Evolutionary conservation across 2,329 filamentous ascomycete genomes (phyloP).

Genomic region (Trichoderma simmonsii): DNA sequence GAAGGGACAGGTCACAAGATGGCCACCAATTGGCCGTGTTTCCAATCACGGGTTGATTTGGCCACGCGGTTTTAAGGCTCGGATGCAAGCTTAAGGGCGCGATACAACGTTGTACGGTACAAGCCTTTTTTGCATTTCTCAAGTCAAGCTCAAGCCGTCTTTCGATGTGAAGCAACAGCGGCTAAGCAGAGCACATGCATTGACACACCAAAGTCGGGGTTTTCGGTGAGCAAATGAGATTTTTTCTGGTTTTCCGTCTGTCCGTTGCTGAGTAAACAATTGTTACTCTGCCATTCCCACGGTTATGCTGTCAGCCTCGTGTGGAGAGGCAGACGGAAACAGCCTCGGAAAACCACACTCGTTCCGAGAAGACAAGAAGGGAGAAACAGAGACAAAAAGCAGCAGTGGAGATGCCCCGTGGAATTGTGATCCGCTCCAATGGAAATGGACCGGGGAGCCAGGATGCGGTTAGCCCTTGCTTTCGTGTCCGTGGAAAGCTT

Average conservation of each 20-base stretch:
- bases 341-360: background rate
- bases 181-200: background rate
- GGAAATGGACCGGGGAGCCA: background rate
- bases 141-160: background rate
- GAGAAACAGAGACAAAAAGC: background rate
- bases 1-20: background rate
- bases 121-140: background rate
- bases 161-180: background rate
- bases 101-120: slow-evolving; percentile 14
- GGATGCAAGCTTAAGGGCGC: slow-evolving; percentile 16
- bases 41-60: background rate
- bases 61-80: slow-evolving; percentile 10
- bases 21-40: background rate
- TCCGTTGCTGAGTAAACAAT: background rate
- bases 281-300: background rate
- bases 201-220: background rate
- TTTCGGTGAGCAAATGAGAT: background rate
- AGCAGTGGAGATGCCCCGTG: slow-evolving; percentile 2
- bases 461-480: background rate
- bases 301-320: background rate
- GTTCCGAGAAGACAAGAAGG: background rate
- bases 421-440: slow-evolving; percentile 12
- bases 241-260: background rate
- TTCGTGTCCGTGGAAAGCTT: slow-evolving; percentile 6
- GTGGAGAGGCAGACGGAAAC: background rate